phyloP scores from a whole-genome alignment of 2,329 filamentous ascomycete genomes.

The Tolypocladium album region DNA sequence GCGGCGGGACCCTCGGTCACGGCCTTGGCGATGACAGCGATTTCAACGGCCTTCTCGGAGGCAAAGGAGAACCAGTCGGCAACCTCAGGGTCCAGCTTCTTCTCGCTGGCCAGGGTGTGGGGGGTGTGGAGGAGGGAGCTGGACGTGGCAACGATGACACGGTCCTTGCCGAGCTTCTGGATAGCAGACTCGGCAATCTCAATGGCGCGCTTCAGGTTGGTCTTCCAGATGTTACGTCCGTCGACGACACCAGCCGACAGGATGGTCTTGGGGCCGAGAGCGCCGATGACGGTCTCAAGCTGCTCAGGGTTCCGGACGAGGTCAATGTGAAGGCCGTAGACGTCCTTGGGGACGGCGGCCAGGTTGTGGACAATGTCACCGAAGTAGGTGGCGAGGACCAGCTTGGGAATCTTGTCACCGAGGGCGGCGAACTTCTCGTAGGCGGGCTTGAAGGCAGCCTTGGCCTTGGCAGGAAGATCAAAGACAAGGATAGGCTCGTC shows the following conservation, averaged over 20 bases:
- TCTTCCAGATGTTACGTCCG: slow-evolving; percentile 99
- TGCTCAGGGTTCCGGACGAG: slow-evolving; percentile 98
- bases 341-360: slow-evolving; percentile 67
- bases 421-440: slow-evolving; percentile 80
- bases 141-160: slow-evolving; percentile 93
- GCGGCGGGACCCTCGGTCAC: slow-evolving; percentile 84
- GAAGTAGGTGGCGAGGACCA: slow-evolving; percentile 95
- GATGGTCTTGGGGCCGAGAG: slow-evolving; percentile 79
- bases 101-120: slow-evolving; percentile 96
- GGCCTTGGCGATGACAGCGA: slow-evolving; percentile 91
- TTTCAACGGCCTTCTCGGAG: slow-evolving; percentile 83
- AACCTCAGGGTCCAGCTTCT: slow-evolving; percentile 91
- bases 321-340: slow-evolving; percentile 87
- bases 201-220: slow-evolving; percentile 93
- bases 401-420: slow-evolving; percentile 71
- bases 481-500: slow-evolving; percentile 97
- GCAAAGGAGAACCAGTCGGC: slow-evolving; percentile 99
- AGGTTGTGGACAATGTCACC: slow-evolving; percentile 99
- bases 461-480: slow-evolving; percentile 79
- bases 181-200: slow-evolving; percentile 81
- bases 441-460: slow-evolving; percentile 94
- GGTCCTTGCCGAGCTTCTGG: slow-evolving; percentile 92
- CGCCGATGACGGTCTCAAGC: slow-evolving; percentile 71
- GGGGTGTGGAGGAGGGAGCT: slow-evolving; percentile 97
- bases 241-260: slow-evolving; percentile 96